Conservation (phyloP, 768 basidiomycete species). For the Lentinula raphanica region DNA sequence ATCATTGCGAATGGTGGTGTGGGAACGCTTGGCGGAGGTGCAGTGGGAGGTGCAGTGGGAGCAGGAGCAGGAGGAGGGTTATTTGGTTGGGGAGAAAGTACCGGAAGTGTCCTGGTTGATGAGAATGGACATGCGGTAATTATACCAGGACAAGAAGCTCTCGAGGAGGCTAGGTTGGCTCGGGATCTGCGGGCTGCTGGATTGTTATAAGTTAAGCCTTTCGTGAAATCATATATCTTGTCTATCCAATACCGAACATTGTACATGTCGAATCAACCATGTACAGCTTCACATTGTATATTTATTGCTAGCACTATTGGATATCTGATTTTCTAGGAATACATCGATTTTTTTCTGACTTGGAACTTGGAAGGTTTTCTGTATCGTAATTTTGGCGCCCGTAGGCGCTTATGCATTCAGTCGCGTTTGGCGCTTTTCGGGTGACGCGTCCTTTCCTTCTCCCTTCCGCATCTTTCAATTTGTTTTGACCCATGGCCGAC, state of each 20-base stretch:
- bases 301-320: not conserved
- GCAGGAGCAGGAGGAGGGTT: too few relatives aligned
- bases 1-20: not conserved
- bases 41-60: too few relatives aligned
- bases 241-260: not conserved
- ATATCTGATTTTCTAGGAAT: too few relatives aligned
- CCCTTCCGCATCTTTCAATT: not conserved
- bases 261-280: not conserved
- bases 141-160: conserved; percentile 24
- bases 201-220: conserved; percentile 32
- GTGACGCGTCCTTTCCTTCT: conserved; percentile 14
- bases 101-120: conserved; percentile 8
- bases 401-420: too few relatives aligned
- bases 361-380: too few relatives aligned
- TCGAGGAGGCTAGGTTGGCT: conserved; percentile 41
- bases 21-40: not conserved
- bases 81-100: not conserved
- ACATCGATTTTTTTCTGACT: too few relatives aligned
- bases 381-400: too few relatives aligned
- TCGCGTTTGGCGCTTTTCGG: not conserved
- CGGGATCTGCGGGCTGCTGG: conserved; percentile 51
- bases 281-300: not conserved
- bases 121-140: conserved; percentile 22
- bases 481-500: conserved; percentile 78
- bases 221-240: not conserved